phyloP scores from a whole-genome alignment of 106 monocot species.

The Dendrobium chrysotoxum region DNA sequence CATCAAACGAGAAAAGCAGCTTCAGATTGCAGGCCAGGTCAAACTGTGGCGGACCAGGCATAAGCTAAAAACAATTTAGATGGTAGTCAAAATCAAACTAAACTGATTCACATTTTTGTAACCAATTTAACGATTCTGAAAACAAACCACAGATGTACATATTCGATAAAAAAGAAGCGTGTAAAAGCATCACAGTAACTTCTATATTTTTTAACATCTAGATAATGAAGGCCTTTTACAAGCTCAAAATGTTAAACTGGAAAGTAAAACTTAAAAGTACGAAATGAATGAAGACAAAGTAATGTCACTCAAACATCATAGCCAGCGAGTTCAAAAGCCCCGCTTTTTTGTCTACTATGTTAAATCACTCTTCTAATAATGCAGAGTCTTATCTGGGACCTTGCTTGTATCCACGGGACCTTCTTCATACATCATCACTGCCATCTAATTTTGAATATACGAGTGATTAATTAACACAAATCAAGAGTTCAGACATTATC shows the following conservation, averaged over 20 bases:
- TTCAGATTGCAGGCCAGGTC: neutral
- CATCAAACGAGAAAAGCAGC: neutral
- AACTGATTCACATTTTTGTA: neutral
- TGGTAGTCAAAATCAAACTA: neutral
- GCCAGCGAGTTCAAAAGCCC: neutral
- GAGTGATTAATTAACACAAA: conserved; percentile 8
- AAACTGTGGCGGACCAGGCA: neutral
- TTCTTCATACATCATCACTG: conserved; percentile 31
- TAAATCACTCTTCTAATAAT: neutral
- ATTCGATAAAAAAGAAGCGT: neutral
- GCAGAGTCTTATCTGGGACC: neutral
- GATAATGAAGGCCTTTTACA: neutral
- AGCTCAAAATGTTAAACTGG: neutral
- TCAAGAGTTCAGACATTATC: neutral
- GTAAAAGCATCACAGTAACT: neutral
- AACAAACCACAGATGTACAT: neutral
- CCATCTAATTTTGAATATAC: conserved; percentile 22
- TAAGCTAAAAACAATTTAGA: neutral
- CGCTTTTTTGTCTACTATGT: neutral
- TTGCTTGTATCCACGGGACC: conserved; percentile 9
- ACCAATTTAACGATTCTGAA: neutral
- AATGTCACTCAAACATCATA: neutral
- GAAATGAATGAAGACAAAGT: neutral
- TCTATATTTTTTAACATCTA: neutral
- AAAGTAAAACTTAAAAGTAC: neutral